Conservation (phyloP, 768 basidiomycete species). For the Tulasnella sp. region DNA sequence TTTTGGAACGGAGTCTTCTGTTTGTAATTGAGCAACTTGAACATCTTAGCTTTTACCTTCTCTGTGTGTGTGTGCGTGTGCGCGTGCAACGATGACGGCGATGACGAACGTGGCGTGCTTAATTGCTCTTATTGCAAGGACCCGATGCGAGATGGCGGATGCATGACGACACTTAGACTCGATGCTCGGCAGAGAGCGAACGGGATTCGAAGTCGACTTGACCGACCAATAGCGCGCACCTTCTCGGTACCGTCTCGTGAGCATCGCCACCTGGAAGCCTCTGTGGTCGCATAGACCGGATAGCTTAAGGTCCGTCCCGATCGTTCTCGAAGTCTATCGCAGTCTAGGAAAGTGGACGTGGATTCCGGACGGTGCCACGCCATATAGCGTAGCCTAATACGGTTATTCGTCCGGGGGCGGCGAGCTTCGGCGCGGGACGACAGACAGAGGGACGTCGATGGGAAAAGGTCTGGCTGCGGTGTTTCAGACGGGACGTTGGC, state of each 20-base stretch:
- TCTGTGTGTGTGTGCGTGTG: neutral
- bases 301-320: neutral
- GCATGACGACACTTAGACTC: slow-evolving; percentile 4
- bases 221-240: neutral
- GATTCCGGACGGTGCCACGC: neutral
- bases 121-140: neutral
- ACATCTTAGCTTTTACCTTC: neutral
- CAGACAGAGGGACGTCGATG: neutral
- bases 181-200: neutral
- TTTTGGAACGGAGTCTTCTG: slow-evolving; percentile 11
- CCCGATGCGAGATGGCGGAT: neutral
- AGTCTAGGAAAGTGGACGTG: neutral
- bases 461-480: neutral
- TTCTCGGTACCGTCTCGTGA: neutral
- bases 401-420: neutral
- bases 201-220: neutral
- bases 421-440: neutral
- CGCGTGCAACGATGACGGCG: neutral
- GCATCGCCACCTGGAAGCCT: neutral
- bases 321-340: neutral
- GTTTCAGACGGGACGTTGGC: neutral
- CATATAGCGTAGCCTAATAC: neutral
- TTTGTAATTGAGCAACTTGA: slow-evolving; percentile 10
- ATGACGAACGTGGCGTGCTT: neutral
- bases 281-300: neutral